Conservation (phyloP, 2,329 filamentous ascomycete genomes). For the Diaporthe ampelina region DNA sequence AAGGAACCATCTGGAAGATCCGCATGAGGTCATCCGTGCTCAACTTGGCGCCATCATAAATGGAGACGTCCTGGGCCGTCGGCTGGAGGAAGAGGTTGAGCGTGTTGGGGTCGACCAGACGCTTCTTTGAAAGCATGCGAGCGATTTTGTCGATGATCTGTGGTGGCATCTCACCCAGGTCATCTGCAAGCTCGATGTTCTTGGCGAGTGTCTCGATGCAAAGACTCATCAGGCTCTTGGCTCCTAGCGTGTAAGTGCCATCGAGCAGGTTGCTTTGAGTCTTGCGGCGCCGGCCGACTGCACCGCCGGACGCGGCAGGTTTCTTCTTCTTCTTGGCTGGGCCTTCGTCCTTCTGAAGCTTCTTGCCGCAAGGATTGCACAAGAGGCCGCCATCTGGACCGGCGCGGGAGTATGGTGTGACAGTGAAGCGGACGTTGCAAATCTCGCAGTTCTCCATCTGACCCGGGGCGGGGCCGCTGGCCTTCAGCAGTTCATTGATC, state of each 20-base stretch:
- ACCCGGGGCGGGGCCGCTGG: slow-evolving; percentile 74
- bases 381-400: slow-evolving; percentile 89
- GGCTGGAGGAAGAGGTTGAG: slow-evolving; percentile 71
- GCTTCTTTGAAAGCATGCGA: slow-evolving; percentile 71
- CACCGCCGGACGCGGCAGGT: slow-evolving; percentile 64
- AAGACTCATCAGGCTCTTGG: slow-evolving; percentile 76
- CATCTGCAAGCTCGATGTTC: slow-evolving; percentile 73
- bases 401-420: slow-evolving; percentile 88
- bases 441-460: slow-evolving; percentile 91
- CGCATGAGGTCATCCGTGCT: slow-evolving; percentile 81
- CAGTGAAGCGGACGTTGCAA: slow-evolving; percentile 90
- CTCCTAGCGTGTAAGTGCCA: slow-evolving; percentile 74
- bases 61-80: slow-evolving; percentile 62
- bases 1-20: slow-evolving; percentile 82
- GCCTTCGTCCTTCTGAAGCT: slow-evolving; percentile 77
- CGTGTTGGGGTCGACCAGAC: slow-evolving; percentile 67
- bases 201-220: slow-evolving; percentile 74
- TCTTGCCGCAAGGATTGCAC: slow-evolving; percentile 84
- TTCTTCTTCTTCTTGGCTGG: slow-evolving; percentile 67
- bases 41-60: slow-evolving; percentile 75
- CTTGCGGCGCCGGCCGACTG: slow-evolving; percentile 76
- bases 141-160: slow-evolving; percentile 71
- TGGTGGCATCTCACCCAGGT: slow-evolving; percentile 71
- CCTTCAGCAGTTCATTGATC: slow-evolving; percentile 62
- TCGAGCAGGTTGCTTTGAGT: slow-evolving; percentile 88